Evolutionary conservation across 768 basidiomycete species (phyloP).

Genomic region (Kwoniella botswanensis): DNA sequence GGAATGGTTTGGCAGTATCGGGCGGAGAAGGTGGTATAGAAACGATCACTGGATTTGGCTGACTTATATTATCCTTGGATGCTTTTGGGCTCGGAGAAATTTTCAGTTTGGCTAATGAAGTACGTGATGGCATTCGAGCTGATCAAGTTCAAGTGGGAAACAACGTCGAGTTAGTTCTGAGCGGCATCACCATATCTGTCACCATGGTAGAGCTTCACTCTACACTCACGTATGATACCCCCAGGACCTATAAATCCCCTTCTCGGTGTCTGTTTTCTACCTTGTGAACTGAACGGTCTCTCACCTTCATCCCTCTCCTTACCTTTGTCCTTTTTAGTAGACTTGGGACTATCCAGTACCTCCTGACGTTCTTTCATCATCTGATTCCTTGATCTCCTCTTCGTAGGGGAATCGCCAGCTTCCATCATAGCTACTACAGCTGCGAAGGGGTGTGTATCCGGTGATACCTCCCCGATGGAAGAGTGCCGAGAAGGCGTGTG

Average conservation of each 20-base stretch:
- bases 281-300: slow-evolving; percentile 1
- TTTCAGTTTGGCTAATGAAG: slow-evolving; percentile 30
- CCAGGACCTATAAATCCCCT: slow-evolving; percentile 35
- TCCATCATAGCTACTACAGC: slow-evolving; percentile 34
- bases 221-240: slow-evolving; percentile 33
- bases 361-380: neutral
- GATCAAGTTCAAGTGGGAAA: neutral
- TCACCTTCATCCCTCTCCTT: slow-evolving; percentile 15
- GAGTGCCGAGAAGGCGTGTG: slow-evolving; percentile 6
- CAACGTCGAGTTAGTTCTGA: neutral
- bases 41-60: slow-evolving; percentile 11
- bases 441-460: slow-evolving; percentile 19
- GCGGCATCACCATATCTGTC: no score
- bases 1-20: slow-evolving; percentile 5
- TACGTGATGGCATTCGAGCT: slow-evolving; percentile 30
- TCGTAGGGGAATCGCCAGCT: slow-evolving; percentile 16
- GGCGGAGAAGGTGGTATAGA: slow-evolving; percentile 18
- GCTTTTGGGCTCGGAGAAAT: slow-evolving; percentile 3
- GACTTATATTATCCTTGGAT: neutral
- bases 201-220: no score
- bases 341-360: neutral
- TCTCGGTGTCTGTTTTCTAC: slow-evolving; percentile 36
- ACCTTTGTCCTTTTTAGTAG: slow-evolving; percentile 16
- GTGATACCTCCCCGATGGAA: neutral
- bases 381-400: neutral